Evolutionary conservation across 1,139 yeast species (phyloP), one percentile per base, ranked within the genome.

Genomic region (Scheffersomyces quercinus): DNA sequence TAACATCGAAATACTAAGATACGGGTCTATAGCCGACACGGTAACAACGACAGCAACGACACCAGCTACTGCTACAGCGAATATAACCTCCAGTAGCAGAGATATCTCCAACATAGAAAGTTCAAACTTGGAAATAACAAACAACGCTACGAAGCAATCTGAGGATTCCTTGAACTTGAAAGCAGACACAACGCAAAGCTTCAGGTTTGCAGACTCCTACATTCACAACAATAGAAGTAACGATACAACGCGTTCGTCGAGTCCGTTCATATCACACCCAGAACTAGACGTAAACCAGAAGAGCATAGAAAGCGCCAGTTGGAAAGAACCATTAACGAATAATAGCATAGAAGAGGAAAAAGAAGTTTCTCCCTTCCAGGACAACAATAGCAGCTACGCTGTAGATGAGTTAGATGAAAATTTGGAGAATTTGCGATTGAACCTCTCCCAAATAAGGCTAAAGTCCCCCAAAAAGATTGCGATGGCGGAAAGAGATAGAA

Each of bases 371-470:
- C 24, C 28, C 36, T 32, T 31, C 29, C 36, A 32, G 10, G 35
- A 28, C 13, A 32, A 9, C 24, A n/a, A 20, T 14, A 20, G 26
- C 26, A 20, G 26, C 26, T 20, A 28, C 40, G 14, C 39, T 10
- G 15, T 43, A 11, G 50, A 48, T 24, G 48, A 47, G 30, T 56
- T 58, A 53, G 65, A 64, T 37, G 55, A 54, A 10, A 63, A 65
- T 38, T 53, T 64, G 2, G 55, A 55, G 13, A 54, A 59, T 37
- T 49, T 64, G 28, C 52, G 59, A 5, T 20, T 20, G 26, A 20
- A 20, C 26, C 26, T 20, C 26, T 20, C 26, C 7, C 26, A 20
- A 20, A 20, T 20, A 5, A 20, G 26, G 12, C 12, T 30, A 31
- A 20, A 39, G 14, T n/a, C 30, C 5, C n/a, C 38, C 11, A n/a